Evolutionary conservation across 805 yeast genomes (phyloP), one percentile per base, ranked within the genome.

Genomic region (Ogataea paraovalis): DNA sequence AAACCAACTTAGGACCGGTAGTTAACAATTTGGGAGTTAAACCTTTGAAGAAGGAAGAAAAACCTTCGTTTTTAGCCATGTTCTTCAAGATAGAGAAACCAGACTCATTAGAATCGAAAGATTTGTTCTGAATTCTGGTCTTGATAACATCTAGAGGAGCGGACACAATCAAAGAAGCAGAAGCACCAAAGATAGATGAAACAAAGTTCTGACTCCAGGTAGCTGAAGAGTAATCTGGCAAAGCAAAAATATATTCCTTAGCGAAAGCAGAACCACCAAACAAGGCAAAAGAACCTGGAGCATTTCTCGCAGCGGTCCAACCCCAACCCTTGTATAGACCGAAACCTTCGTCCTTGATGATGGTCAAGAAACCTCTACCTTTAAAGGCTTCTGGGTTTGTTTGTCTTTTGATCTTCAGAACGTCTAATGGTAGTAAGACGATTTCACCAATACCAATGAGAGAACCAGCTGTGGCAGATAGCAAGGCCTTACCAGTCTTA

Each of bases 231-330:
- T 94, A 90, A 72, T 94, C 99, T 57, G 75, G 64, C 61, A 94
- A 77, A 14, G 91, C 91, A 59, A 89, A 82, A 50, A 94, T 80
- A 73, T 88, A 94, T 72, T 94, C 99, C 73, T 94, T 94, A 52
- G 99, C 98, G 66, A 94, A 94, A 14, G 99, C 96, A 65, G 92
- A 90, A 72, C 98, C 99, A 58, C 99, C 99, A 59, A 94, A 94
- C 48, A 94, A 75, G 16, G 98, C 96, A 65, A 94, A 94, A 2
- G 97, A 89, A 50, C 99, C 99, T 34, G 99, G 99, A 2, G 98
- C 97, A 67, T 94, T 94, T 80, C 99, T 85, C 39, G 99, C 99
- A 58, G 96, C 96, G 50, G 99, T 94, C 99, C 99, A 94, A 49
- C 97, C 98, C 96, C 97, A 91, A 56, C 99, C 99, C 67, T 97